These are phyloP conservation scores for Gardenia jasminoides DNA, from an alignment of 257 asterid species.

Conservation along the genomic window DNA sequence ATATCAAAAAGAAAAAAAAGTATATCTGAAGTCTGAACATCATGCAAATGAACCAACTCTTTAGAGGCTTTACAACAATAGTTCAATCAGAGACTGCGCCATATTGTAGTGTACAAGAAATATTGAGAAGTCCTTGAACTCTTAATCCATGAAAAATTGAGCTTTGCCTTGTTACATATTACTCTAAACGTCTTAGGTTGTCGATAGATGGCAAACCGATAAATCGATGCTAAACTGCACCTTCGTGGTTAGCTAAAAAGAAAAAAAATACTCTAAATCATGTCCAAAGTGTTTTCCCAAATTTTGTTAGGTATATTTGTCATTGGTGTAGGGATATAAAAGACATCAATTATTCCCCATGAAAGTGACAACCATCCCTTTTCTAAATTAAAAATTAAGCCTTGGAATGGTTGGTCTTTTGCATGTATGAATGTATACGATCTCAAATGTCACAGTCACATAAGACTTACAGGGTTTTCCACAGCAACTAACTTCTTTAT, in stretches of 20 bases:
- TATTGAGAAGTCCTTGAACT: not conserved
- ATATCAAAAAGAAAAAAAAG: no score
- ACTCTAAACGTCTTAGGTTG: not conserved
- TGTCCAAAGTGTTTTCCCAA: not conserved
- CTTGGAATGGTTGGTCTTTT: slow-evolving; percentile 7
- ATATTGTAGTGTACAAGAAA: no score
- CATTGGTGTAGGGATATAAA: not conserved
- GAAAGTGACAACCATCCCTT: not conserved
- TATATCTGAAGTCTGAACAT: no score
- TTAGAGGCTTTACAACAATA: not conserved
- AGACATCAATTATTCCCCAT: slow-evolving; percentile 6
- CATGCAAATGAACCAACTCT: not conserved
- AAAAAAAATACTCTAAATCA: not conserved
- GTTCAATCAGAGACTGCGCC: no score
- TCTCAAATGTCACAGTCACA: slow-evolving; percentile 8
- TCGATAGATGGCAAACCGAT: no score
- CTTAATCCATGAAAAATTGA: not conserved
- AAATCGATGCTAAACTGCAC: not conserved
- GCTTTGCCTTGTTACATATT: not conserved
- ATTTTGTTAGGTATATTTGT: slow-evolving; percentile 4
- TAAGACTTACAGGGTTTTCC: slow-evolving; percentile 1
- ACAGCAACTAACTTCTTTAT: slow-evolving; percentile 9
- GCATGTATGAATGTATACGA: no score
- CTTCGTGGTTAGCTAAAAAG: not conserved
- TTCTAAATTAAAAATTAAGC: not conserved